Conservation (phyloP, 2,329 filamentous ascomycete species). For the Arthroderma sp. region DNA sequence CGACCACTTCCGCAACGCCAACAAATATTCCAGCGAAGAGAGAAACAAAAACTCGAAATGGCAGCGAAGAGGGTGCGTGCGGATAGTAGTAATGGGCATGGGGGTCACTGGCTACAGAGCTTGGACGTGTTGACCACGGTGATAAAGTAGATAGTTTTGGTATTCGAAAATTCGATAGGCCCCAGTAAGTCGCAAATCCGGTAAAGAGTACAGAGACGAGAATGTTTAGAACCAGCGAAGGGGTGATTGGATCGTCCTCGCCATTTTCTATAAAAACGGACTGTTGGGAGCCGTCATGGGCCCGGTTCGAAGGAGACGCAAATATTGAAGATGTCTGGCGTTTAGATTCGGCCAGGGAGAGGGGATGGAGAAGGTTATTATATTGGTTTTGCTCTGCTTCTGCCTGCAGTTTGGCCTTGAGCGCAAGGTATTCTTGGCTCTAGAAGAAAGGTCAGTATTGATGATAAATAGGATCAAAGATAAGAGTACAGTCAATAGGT, state of each 20-base stretch:
- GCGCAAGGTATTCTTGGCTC: conserved; percentile 69
- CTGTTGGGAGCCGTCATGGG: conserved; percentile 24
- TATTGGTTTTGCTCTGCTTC: conserved; percentile 76
- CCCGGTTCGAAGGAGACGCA: conserved; percentile 42
- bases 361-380: conserved; percentile 61
- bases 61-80: conserved; percentile 20
- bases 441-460: conserved; percentile 28
- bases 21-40: conserved; percentile 32
- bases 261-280: conserved; percentile 19
- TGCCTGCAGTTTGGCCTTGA: conserved; percentile 74
- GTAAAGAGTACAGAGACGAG: conserved; percentile 69
- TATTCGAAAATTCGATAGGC: conserved; percentile 28
- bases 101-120: conserved; percentile 6
- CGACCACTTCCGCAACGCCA: conserved; percentile 36
- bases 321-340: conserved; percentile 31
- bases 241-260: conserved; percentile 33
- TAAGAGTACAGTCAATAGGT: neutral
- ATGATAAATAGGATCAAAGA: neutral
- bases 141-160: conserved; percentile 18
- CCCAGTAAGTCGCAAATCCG: conserved; percentile 37
- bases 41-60: conserved; percentile 31
- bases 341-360: conserved; percentile 29
- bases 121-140: conserved; percentile 8
- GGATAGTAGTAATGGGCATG: conserved; percentile 12
- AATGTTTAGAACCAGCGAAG: conserved; percentile 70